Percentiles rank a stretch among this genome's conserved stretches.
These are phyloP conservation scores for Camillea tinctor DNA, from an alignment of 2,329 filamentous ascomycete species.

Conservation along the genomic window DNA sequence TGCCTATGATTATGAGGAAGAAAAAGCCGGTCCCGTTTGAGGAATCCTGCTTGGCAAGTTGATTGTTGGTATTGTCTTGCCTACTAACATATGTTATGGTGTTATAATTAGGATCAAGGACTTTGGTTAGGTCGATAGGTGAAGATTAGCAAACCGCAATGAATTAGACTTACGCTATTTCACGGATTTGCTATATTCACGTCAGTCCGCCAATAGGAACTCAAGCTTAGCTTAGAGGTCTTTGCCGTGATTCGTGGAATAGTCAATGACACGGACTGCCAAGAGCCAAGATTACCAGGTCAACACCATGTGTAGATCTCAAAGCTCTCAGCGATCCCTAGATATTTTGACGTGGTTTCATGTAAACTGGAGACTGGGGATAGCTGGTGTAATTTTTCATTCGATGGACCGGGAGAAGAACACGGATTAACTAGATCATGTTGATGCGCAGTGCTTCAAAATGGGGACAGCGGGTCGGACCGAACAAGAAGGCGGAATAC, in stretches of 20 bases:
- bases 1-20: no score
- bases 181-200: background rate
- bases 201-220: background rate
- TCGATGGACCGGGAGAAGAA: background rate
- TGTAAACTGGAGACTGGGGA: background rate
- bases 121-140: no score
- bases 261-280: background rate
- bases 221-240: background rate
- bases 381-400: background rate
- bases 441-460: background rate
- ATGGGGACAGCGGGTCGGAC: background rate
- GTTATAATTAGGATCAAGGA: no score
- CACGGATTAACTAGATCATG: background rate
- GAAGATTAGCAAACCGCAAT: no score
- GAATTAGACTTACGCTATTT: background rate
- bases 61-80: no score
- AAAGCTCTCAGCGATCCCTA: background rate
- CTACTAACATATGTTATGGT: no score
- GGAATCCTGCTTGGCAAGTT: no score
- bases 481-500: background rate
- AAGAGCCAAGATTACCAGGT: background rate
- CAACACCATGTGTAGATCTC: background rate
- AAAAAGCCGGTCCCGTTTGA: no score
- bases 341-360: background rate
- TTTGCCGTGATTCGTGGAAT: background rate